Conservation (phyloP, 2,329 filamentous ascomycete species). For the Neodidymelliopsis sp. region DNA sequence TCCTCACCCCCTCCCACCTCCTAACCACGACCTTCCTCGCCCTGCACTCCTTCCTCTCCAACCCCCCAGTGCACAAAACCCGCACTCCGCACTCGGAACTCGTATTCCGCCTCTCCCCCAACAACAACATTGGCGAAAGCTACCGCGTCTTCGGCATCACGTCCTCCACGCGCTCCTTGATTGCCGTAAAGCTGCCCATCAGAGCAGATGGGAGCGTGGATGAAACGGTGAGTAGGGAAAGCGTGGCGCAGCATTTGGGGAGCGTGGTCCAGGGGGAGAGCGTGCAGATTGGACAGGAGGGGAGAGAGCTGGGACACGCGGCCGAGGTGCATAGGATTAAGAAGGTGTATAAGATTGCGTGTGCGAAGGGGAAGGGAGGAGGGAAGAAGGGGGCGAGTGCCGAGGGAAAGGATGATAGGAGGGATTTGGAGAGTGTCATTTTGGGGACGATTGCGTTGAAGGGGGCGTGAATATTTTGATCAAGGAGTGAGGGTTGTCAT, state of each 20-base stretch:
- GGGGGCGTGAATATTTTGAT: conserved; percentile 63
- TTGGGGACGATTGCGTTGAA: conserved; percentile 81
- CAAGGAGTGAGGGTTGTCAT: too few species aligned
- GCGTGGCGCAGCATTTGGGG: conserved; percentile 38
- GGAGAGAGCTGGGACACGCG: conserved; percentile 60
- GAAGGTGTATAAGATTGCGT: conserved; percentile 82
- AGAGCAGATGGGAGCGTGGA: conserved; percentile 10
- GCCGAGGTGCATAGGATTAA: conserved; percentile 67
- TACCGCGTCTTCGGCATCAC: conserved; percentile 88
- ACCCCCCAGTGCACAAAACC: conserved; percentile 70
- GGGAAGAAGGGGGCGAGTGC: conserved; percentile 44
- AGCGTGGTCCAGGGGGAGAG: conserved; percentile 34
- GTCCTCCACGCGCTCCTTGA: conserved; percentile 72
- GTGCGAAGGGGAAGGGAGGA: conserved; percentile 54
- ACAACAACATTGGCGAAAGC: conserved; percentile 90
- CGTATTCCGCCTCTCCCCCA: conserved; percentile 79
- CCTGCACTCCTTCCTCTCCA: conserved; percentile 69
- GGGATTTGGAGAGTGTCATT: conserved; percentile 72
- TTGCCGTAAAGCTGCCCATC: conserved; percentile 78
- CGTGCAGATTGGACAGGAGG: conserved; percentile 31
- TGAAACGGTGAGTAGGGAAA: conserved; percentile 26
- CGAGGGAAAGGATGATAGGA: conserved; percentile 50
- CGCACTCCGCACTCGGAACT: conserved; percentile 90
- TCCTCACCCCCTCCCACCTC: conserved; percentile 75
- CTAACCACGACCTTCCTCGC: conserved; percentile 80